These are phyloP conservation scores for Amauroascus niger DNA, from an alignment of 2,329 filamentous ascomycete genomes.

Conservation along the genomic window DNA sequence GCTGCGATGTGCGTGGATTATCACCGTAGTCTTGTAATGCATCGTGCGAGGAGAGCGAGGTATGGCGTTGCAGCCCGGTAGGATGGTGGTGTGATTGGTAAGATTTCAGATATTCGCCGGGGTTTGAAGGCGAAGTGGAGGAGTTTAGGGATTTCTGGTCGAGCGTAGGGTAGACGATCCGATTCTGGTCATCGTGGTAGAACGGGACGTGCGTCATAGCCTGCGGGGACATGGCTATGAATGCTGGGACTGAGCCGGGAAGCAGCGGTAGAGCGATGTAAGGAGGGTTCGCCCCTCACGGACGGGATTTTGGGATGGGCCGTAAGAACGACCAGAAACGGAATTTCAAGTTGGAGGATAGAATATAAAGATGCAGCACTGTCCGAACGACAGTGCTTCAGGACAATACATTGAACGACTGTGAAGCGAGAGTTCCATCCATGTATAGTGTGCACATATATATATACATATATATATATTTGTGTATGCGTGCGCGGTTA, in stretches of 20 bases:
- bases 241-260: not conserved
- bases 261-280: not conserved
- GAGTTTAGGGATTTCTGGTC: not conserved
- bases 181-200: slow-evolving; percentile 4
- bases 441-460: not conserved
- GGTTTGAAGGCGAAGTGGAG: not conserved
- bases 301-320: not conserved
- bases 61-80: not conserved
- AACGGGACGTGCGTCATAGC: slow-evolving; percentile 5
- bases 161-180: slow-evolving; percentile 4
- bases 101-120: not conserved
- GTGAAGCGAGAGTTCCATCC: not conserved
- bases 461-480: not conserved
- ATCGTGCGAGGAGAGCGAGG: slow-evolving; percentile 7
- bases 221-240: slow-evolving; percentile 2
- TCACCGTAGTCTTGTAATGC: not conserved
- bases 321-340: not conserved
- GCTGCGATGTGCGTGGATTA: not conserved
- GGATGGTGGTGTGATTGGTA: not conserved
- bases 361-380: not conserved
- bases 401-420: slow-evolving; percentile 11
- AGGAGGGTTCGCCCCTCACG: too few relatives aligned
- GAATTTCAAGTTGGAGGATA: not conserved
- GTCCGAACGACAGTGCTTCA: slow-evolving; percentile 3
- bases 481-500: too few relatives aligned